Evolutionary conservation across 257 asterid species (phyloP).

Genomic region (Plectranthus barbatus): DNA sequence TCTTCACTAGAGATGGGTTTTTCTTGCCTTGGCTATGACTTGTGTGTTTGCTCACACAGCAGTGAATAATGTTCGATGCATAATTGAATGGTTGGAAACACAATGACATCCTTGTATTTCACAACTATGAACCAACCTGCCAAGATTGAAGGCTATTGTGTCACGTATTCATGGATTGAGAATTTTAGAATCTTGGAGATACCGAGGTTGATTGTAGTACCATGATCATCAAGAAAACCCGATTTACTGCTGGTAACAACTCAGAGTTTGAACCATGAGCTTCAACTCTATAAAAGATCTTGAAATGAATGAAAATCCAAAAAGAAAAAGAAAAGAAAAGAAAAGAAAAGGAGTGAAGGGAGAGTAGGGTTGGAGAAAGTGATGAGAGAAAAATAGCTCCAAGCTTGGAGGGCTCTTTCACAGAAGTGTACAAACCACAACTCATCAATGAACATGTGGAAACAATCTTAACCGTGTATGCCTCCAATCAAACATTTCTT

Average conservation of each 20-base stretch:
- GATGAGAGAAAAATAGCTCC: conserved; percentile 15
- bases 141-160: neutral
- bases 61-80: conserved; percentile 22
- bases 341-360: conserved; percentile 5
- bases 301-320: neutral
- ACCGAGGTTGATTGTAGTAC: neutral
- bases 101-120: conserved; percentile 34
- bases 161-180: neutral
- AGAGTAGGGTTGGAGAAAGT: conserved; percentile 22
- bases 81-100: conserved; percentile 39
- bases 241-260: neutral
- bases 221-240: too few relatives aligned
- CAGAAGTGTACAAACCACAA: conserved; percentile 16
- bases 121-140: conserved; percentile 6
- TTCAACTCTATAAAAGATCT: neutral
- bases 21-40: conserved; percentile 31
- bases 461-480: conserved; percentile 24
- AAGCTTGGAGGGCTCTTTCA: conserved; percentile 12
- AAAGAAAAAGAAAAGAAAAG: too few relatives aligned
- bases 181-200: neutral
- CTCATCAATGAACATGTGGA: conserved; percentile 13
- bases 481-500: conserved; percentile 2
- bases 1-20: conserved; percentile 15
- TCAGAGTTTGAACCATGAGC: neutral
- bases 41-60: conserved; percentile 32